phyloP scores from a whole-genome alignment of 305 asterid genomes.

The Euphrasia arctica region DNA sequence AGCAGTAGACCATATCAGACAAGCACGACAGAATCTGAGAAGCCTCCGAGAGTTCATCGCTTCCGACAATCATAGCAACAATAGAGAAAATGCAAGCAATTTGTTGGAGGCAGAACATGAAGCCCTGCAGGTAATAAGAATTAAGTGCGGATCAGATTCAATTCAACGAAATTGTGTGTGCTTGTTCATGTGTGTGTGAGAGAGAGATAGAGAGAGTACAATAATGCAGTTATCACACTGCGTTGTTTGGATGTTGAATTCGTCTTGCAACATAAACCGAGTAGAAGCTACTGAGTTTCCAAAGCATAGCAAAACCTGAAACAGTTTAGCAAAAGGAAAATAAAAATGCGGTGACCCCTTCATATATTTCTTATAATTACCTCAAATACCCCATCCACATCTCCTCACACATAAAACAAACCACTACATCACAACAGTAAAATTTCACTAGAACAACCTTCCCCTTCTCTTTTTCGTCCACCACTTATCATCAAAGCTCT shows the following conservation, averaged over 20 bases:
- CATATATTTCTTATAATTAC: no score
- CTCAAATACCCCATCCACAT: no score
- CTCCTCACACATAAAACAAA: no score
- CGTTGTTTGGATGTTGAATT: conserved; percentile 93
- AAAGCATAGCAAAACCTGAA: conserved; percentile 85
- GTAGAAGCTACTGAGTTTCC: conserved; percentile 96
- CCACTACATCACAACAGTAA: no score
- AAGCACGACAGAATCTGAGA: conserved; percentile 79
- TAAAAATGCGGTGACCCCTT: no score
- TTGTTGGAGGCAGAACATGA: conserved; percentile 97
- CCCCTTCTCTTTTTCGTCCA: no score
- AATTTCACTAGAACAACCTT: no score
- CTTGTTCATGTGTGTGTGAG: background rate
- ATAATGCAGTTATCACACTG: conserved; percentile 97
- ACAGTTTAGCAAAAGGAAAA: no score
- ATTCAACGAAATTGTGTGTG: background rate
- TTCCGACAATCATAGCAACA: conserved; percentile 91
- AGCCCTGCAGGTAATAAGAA: conserved; percentile 52
- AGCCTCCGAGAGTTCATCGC: conserved; percentile 86
- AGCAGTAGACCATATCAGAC: conserved; percentile 88
- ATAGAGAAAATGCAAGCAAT: conserved; percentile 93
- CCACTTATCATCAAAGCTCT: no score
- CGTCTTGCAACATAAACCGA: conserved; percentile 92
- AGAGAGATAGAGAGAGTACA: conserved; percentile 40
- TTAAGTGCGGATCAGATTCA: conserved; percentile 15